A percentile compares a stretch with the other conserved stretches of the same genome.
Evolutionary conservation across 257 asterid genomes (phyloP).

Genomic region (Phtheirospermum japonicum): DNA sequence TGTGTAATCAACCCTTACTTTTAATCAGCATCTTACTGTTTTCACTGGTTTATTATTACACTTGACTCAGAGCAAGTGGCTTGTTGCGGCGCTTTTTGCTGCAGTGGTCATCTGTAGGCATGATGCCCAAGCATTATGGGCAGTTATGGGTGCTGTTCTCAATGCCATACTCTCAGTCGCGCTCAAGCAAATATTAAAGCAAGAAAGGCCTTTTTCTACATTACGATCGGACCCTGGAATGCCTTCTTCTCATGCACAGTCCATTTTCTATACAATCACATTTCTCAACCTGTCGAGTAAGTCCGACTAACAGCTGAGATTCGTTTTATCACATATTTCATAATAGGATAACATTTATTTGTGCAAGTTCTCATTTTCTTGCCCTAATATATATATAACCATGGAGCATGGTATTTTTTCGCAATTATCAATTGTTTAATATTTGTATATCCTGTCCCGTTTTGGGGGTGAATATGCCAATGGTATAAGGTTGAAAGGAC

Average conservation of each 20-base stretch:
- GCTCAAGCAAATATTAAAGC: slow-evolving; percentile 61
- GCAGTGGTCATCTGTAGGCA: slow-evolving; percentile 62
- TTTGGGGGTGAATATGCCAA: no score
- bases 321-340: not conserved
- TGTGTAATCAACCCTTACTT: no score
- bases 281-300: slow-evolving; percentile 56
- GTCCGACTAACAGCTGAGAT: slow-evolving; percentile 9
- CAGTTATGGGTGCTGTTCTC: slow-evolving; percentile 52
- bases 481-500: no score
- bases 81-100: slow-evolving; percentile 38
- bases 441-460: no score
- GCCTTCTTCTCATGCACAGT: slow-evolving; percentile 91
- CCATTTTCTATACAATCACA: slow-evolving; percentile 46
- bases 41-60: slow-evolving; percentile 13
- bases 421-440: no score
- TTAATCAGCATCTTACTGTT: not conserved
- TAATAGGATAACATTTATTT: no score
- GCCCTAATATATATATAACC: no score
- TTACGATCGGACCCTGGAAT: slow-evolving; percentile 76
- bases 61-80: slow-evolving; percentile 75
- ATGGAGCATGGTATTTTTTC: no score
- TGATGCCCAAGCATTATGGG: slow-evolving; percentile 73
- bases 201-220: slow-evolving; percentile 63
- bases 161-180: slow-evolving; percentile 44
- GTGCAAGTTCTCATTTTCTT: no score